These are phyloP conservation scores for Yarrowia keelungensis DNA, from an alignment of 805 yeast species.

Conservation along the genomic window DNA sequence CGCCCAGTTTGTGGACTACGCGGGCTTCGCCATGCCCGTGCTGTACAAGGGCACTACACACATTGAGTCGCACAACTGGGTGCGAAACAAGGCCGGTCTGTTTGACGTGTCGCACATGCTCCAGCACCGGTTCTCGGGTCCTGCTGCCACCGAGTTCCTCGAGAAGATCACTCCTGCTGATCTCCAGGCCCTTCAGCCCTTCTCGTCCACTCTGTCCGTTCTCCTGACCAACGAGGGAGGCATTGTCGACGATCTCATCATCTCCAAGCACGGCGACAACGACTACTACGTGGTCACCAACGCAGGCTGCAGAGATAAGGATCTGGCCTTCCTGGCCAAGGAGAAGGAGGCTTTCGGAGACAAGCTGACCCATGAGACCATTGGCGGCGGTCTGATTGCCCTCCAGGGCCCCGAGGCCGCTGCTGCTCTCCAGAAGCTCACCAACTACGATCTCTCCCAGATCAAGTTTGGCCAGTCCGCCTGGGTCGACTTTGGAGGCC, in stretches of 20 bases:
- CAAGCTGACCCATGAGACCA: slow-evolving; percentile 49
- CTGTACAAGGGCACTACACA: slow-evolving; percentile 84
- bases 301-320: slow-evolving; percentile 92
- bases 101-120: slow-evolving; percentile 98
- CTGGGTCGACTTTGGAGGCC: slow-evolving; percentile 54
- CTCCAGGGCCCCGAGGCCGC: slow-evolving; percentile 91
- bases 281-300: slow-evolving; percentile 89
- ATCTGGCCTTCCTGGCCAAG: slow-evolving; percentile 64
- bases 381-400: slow-evolving; percentile 80
- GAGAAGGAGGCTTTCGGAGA: slow-evolving; percentile 56
- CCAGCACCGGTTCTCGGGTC: slow-evolving; percentile 81
- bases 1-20: slow-evolving; percentile 94
- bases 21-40: slow-evolving; percentile 97
- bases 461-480: slow-evolving; percentile 78
- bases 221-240: slow-evolving; percentile 79
- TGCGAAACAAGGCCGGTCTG: slow-evolving; percentile 82
- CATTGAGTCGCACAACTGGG: slow-evolving; percentile 95
- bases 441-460: slow-evolving; percentile 62
- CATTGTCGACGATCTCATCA: slow-evolving; percentile 89
- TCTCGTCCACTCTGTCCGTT: slow-evolving; percentile 77
- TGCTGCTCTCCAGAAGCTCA: slow-evolving; percentile 66
- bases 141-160: slow-evolving; percentile 68
- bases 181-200: slow-evolving; percentile 60
- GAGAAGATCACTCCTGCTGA: slow-evolving; percentile 91
- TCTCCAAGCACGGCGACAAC: slow-evolving; percentile 76